Percentiles rank a stretch among this genome's conserved stretches.
Conservation (phyloP, 495 filamentous ascomycete species). For the Hypoxylon rickii region DNA sequence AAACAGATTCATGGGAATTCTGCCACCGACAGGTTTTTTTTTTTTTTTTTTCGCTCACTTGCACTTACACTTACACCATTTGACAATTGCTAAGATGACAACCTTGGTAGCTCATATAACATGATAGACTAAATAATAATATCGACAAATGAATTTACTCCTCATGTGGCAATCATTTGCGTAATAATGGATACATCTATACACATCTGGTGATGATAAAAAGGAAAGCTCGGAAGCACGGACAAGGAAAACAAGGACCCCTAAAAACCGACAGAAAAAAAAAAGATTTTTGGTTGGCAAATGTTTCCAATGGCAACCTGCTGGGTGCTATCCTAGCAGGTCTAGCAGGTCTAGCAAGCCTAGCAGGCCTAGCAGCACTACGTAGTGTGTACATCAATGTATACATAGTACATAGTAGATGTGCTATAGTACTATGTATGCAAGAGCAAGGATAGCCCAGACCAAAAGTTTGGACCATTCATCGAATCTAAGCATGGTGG, state of each 20-base stretch:
- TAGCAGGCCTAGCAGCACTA: too few relatives aligned
- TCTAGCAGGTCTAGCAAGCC: too few relatives aligned
- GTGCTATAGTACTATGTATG: too few relatives aligned
- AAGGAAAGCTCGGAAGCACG: slow-evolving; percentile 14
- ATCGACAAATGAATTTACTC: too few relatives aligned
- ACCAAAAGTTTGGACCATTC: slow-evolving; percentile 23
- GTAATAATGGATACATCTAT: slow-evolving; percentile 32
- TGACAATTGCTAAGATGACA: slow-evolving; percentile 10
- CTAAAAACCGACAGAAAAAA: slow-evolving; percentile 12
- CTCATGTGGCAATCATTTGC: slow-evolving; percentile 25
- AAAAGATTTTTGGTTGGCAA: slow-evolving; percentile 12
- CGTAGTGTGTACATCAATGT: too few relatives aligned
- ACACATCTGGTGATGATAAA: background rate
- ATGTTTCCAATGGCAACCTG: slow-evolving; percentile 15
- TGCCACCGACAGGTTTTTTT: slow-evolving; percentile 13
- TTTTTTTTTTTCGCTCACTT: too few relatives aligned
- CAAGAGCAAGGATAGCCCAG: background rate
- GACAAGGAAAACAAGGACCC: slow-evolving; percentile 25
- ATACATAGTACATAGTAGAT: too few relatives aligned
- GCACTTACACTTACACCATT: slow-evolving; percentile 7
- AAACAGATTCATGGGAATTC: slow-evolving; percentile 29
- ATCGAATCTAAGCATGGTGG: slow-evolving; percentile 1
- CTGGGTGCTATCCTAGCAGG: too few relatives aligned
- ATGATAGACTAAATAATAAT: too few relatives aligned
- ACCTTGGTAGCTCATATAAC: background rate